Base-by-base conservation (phyloP, 2,329 filamentous ascomycete species). In the Cordyceps farinosa region DNA sequence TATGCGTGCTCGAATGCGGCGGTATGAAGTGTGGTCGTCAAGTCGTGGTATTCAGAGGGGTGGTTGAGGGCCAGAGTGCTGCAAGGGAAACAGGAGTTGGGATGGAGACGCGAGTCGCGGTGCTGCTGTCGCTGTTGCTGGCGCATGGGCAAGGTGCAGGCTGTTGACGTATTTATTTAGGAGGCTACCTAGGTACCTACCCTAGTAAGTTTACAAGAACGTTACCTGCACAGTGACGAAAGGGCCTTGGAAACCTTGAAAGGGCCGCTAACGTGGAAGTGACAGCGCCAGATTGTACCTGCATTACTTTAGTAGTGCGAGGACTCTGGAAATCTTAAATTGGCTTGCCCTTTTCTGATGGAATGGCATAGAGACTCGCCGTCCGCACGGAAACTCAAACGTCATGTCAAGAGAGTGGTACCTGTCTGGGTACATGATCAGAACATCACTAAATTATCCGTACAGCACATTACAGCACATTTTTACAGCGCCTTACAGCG, bases 31-130 rank as follows among this genome's bases (percentile, higher is more conserved):
- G 47, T 22, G 22, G 36, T 60, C 57, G 57, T 58, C 13, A 59
- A 40, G 56, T 59, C 56, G 56, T 59, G 56, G 45, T 32, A 5
- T 13, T 38, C 34, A 48, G 42, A 29, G n/a, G 55, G 55, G 27
- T 34, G 45, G 44, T 38, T 32, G 44, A 30, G 13, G 55, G 30
- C 30, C 45, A 32, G 56, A 44, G n/a, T 29, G 9, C 22, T 6
- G 52, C 52, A 32, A 59, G 22, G 54, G 54, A 45, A 36, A 57
- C 54, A 57, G 54, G 54, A 57, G 54, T 57, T 30, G 42, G 40
- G 30, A 57, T 47, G 56, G 56, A 50, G 45, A 59, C 32, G 45
- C 56, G 45, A 51, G 45, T 51, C 55, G 55, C 55, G 56, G 56
- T 59, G 45, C 45, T 7, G 34, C 22, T 5, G 13, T 17, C 32